These are phyloP conservation scores for Nemania sp. DNA, from an alignment of 2,329 filamentous ascomycete species.

Conservation along the genomic window DNA sequence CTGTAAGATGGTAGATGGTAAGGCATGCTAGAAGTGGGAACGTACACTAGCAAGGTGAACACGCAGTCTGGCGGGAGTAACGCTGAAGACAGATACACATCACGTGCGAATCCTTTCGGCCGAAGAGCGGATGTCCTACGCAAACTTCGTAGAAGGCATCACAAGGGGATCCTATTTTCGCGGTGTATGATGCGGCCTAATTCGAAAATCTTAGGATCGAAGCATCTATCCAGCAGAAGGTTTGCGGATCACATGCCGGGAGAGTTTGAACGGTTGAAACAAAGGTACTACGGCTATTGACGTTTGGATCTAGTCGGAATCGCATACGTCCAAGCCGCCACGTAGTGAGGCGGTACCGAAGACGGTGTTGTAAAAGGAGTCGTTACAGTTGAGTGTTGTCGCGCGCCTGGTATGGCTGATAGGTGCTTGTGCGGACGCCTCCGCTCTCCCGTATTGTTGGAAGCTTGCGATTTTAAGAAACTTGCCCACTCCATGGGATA, in stretches of 20 bases:
- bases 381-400: neutral
- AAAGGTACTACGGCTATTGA: neutral
- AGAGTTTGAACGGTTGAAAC: slow-evolving; percentile 7
- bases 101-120: slow-evolving; percentile 19
- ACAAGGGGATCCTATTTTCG: neutral
- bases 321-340: neutral
- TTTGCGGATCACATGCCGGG: neutral
- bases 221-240: neutral
- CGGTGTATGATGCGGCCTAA: neutral
- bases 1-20: neutral
- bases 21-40: neutral
- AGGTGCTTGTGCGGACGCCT: neutral
- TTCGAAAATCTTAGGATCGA: neutral
- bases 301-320: neutral
- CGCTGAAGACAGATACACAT: slow-evolving; percentile 8
- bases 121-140: slow-evolving; percentile 15
- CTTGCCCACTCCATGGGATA: neutral
- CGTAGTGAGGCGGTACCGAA: neutral
- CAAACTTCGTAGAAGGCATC: slow-evolving; percentile 1
- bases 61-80: neutral
- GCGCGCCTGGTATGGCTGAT: neutral
- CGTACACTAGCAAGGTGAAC: neutral
- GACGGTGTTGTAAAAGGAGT: neutral
- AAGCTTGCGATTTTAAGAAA: neutral
- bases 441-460: neutral